Evolutionary conservation across 1,284 basidiomycete genomes (phyloP).

Genomic region (Gymnopus androsaceus): DNA sequence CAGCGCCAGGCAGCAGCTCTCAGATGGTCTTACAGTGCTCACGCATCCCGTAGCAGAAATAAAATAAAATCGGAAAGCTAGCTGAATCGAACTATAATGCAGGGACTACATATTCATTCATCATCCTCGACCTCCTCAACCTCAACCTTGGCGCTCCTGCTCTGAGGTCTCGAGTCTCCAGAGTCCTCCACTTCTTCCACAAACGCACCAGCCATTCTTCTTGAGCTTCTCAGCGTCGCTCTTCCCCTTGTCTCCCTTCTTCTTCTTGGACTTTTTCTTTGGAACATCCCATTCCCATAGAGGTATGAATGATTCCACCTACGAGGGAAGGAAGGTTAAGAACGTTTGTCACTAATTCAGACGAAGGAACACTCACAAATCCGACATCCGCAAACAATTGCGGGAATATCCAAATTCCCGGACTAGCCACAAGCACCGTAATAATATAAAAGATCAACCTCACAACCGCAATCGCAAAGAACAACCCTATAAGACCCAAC

Average conservation of each 20-base stretch:
- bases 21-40: too few species aligned
- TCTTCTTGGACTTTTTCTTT: constrained; percentile 85
- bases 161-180: constrained; percentile 57
- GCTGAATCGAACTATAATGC: not conserved
- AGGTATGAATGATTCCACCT: constrained; percentile 98
- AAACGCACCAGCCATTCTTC: constrained; percentile 31
- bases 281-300: constrained; percentile 97
- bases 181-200: constrained; percentile 61
- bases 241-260: constrained; percentile 54
- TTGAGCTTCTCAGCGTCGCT: constrained; percentile 18
- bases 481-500: constrained; percentile 86
- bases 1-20: too few species aligned
- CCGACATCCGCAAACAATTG: constrained; percentile 98
- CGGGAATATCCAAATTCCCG: constrained; percentile 99
- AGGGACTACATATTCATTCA: constrained; percentile 16
- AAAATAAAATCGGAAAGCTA: not conserved
- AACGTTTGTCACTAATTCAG: constrained; percentile 3
- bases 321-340: constrained; percentile 9
- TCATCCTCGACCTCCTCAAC: constrained; percentile 61
- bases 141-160: constrained; percentile 58
- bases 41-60: too few species aligned
- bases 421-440: constrained; percentile 83
- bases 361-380: constrained; percentile 70
- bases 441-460: constrained; percentile 94
- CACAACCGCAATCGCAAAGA: constrained; percentile 91